Conservation (phyloP, 2,329 filamentous ascomycete species). For the Tolypocladium sp. region DNA sequence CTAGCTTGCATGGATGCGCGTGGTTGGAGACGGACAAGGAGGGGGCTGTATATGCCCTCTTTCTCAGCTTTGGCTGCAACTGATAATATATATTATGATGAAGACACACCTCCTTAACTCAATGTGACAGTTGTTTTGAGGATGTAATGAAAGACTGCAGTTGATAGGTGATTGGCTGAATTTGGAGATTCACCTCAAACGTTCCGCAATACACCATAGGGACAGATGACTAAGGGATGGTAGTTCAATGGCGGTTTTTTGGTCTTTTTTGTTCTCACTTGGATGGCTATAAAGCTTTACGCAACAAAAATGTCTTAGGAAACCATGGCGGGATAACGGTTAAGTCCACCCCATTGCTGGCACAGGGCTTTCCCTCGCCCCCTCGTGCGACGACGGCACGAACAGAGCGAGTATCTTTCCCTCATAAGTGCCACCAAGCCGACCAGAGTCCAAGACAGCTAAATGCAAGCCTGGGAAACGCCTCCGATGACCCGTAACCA, state of each 20-base stretch:
- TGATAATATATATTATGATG: not conserved
- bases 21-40: not conserved
- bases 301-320: slow-evolving; percentile 14
- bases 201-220: not conserved
- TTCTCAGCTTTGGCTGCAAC: not conserved
- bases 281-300: slow-evolving; percentile 15
- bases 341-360: slow-evolving; percentile 77
- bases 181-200: not conserved
- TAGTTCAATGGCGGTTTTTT: slow-evolving; percentile 11
- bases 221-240: not conserved
- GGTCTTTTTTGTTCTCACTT: slow-evolving; percentile 11
- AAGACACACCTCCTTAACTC: not conserved
- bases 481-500: slow-evolving; percentile 4
- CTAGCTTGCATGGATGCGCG: not conserved
- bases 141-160: no score
- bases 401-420: slow-evolving; percentile 83
- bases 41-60: not conserved
- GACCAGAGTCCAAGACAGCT: slow-evolving; percentile 24
- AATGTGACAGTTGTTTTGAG: not conserved
- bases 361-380: slow-evolving; percentile 97
- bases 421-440: slow-evolving; percentile 82
- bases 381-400: slow-evolving; percentile 7
- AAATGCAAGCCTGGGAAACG: slow-evolving; percentile 1
- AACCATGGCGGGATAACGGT: slow-evolving; percentile 63
- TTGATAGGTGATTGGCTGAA: not conserved